These are phyloP conservation scores for Chlorella variabilis DNA, from an alignment of 163 green algal species.

Conservation along the genomic window DNA sequence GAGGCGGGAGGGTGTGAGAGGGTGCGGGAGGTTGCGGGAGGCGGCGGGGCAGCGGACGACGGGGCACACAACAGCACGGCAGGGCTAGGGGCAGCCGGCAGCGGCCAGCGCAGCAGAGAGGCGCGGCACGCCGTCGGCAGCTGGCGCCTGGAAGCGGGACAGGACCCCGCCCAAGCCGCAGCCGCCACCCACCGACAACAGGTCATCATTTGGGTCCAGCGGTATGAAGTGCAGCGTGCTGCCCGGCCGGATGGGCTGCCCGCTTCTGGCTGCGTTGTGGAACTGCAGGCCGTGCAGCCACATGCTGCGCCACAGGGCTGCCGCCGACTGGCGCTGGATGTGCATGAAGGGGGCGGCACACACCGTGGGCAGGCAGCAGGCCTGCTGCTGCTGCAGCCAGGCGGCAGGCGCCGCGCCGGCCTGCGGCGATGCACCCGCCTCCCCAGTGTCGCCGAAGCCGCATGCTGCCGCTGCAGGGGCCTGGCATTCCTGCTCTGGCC, in stretches of 20 bases:
- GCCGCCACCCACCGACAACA: constrained; percentile 16
- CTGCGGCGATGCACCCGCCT: no score
- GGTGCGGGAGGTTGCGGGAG: not conserved
- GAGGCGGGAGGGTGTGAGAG: not conserved
- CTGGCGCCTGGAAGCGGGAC: no score
- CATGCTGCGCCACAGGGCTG: not conserved
- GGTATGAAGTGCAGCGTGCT: constrained; percentile 6
- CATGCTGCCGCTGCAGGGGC: no score
- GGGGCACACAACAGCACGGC: no score
- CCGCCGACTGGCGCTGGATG: not conserved
- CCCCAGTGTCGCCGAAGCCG: no score
- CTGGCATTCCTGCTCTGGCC: no score
- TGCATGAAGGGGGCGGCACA: not conserved
- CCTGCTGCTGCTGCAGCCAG: constrained; percentile 9
- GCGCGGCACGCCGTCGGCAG: no score
- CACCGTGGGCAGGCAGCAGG: constrained; percentile 1
- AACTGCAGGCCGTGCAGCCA: constrained; percentile 18
- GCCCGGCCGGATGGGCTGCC: constrained; percentile 5
- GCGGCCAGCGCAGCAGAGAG: no score
- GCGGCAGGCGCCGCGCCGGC: not conserved
- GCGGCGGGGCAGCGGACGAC: no score
- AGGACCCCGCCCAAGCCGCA: no score
- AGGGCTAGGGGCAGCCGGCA: no score
- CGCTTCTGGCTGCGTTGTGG: constrained; percentile 2
- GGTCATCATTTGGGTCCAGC: constrained; percentile 18